Conservation (phyloP, 768 basidiomycete genomes). For the Butyriboletus loyo region DNA sequence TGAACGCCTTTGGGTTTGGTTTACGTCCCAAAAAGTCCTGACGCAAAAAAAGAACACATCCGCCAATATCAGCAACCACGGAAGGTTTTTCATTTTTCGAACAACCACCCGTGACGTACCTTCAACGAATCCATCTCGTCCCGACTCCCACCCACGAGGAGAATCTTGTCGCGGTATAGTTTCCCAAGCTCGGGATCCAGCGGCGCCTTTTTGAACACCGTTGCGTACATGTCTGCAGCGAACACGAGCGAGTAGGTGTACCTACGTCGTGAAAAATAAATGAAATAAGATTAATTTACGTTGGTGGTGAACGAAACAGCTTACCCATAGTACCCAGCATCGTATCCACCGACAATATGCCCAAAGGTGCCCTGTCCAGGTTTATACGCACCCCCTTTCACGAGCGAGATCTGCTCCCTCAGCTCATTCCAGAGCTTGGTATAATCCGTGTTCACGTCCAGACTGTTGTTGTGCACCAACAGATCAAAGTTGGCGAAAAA, state of each 20-base stretch:
- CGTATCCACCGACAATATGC: slow-evolving; percentile 76
- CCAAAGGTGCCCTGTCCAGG: slow-evolving; percentile 76
- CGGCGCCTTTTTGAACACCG: slow-evolving; percentile 80
- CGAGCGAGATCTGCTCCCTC: slow-evolving; percentile 65
- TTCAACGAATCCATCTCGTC: slow-evolving; percentile 78
- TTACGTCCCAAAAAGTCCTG: slow-evolving; percentile 77
- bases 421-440: slow-evolving; percentile 78
- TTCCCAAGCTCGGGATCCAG: slow-evolving; percentile 65
- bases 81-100: neutral
- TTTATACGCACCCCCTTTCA: slow-evolving; percentile 52
- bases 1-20: slow-evolving; percentile 74
- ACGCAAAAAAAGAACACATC: neutral
- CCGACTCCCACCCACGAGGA: slow-evolving; percentile 65
- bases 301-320: neutral
- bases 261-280: slow-evolving; percentile 25
- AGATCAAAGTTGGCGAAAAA: slow-evolving; percentile 57
- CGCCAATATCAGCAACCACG: neutral
- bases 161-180: slow-evolving; percentile 72
- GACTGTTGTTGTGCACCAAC: slow-evolving; percentile 30
- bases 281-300: neutral
- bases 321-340: slow-evolving; percentile 64
- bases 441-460: slow-evolving; percentile 60
- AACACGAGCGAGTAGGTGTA: slow-evolving; percentile 73
- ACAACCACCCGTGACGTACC: neutral
- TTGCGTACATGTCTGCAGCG: slow-evolving; percentile 58